Percentiles rank a stretch among this genome's conserved stretches.
phyloP scores from a whole-genome alignment of 1,284 basidiomycete species.

The Trichosporon sp. region DNA sequence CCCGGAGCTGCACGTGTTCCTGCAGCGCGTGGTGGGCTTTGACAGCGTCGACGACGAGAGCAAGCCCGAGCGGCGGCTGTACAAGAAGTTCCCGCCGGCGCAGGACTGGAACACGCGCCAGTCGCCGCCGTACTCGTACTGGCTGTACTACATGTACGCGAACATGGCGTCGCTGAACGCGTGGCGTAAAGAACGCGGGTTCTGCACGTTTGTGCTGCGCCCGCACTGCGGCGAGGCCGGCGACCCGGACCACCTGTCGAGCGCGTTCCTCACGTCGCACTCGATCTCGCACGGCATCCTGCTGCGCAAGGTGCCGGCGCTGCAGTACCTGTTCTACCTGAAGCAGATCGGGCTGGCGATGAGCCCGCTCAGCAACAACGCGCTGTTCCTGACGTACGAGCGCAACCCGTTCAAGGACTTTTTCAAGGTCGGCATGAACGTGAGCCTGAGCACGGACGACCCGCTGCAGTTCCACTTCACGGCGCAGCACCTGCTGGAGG shows the following conservation, averaged over 20 bases:
- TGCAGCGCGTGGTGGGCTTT: slow-evolving; percentile 93
- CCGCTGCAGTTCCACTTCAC: slow-evolving; percentile 86
- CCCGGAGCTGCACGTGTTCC: slow-evolving; percentile 90
- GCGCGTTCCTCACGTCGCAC: slow-evolving; percentile 92
- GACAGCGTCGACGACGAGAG: slow-evolving; percentile 98
- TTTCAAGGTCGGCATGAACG: slow-evolving; percentile 93
- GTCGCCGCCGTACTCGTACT: slow-evolving; percentile 92
- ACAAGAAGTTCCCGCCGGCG: slow-evolving; percentile 95
- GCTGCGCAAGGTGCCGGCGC: slow-evolving; percentile 90
- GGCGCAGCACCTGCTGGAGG: slow-evolving; percentile 89
- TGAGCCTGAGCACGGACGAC: slow-evolving; percentile 78
- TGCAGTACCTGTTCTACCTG: slow-evolving; percentile 85
- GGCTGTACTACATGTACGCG: slow-evolving; percentile 97
- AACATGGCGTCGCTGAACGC: slow-evolving; percentile 93
- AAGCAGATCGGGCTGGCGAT: slow-evolving; percentile 97
- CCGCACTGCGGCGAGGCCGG: slow-evolving; percentile 98
- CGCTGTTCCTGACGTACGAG: slow-evolving; percentile 91
- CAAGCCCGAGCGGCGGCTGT: slow-evolving; percentile 83
- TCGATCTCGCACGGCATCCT: slow-evolving; percentile 99
- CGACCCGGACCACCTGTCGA: slow-evolving; percentile 94
- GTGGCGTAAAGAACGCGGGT: slow-evolving; percentile 81
- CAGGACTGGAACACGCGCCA: slow-evolving; percentile 82
- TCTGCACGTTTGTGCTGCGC: slow-evolving; percentile 95
- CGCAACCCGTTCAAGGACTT: slow-evolving; percentile 96
- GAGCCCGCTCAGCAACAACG: slow-evolving; percentile 97